Percentiles rank a stretch among this genome's conserved stretches.
phyloP scores from a whole-genome alignment of 2,329 filamentous ascomycete species.

The Scedosporium apiospermum region DNA sequence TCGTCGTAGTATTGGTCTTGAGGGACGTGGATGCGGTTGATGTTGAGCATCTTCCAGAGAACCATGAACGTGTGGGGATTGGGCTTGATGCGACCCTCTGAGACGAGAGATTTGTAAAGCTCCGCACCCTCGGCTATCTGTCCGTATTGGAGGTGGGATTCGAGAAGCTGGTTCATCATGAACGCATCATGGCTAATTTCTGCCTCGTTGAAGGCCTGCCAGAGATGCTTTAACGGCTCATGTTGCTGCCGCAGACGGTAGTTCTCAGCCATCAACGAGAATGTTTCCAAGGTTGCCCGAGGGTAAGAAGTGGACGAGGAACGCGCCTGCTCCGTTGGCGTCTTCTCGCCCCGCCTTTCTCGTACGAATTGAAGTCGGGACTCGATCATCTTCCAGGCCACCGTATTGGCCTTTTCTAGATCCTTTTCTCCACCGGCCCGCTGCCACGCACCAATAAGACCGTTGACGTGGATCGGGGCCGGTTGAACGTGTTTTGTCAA shows the following conservation, averaged over 20 bases:
- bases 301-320: conserved; percentile 26
- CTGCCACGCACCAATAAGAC: conserved; percentile 70
- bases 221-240: conserved; percentile 47
- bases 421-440: conserved; percentile 47
- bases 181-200: conserved; percentile 60
- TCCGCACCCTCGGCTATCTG: conserved; percentile 42
- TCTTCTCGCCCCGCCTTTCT: conserved; percentile 19
- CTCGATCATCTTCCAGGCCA: conserved; percentile 71
- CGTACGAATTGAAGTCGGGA: conserved; percentile 55
- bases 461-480: conserved; percentile 69
- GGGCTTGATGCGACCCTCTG: conserved; percentile 39
- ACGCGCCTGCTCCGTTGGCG: background rate
- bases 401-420: conserved; percentile 51
- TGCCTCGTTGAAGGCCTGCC: conserved; percentile 51
- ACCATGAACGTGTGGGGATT: conserved; percentile 61
- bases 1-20: conserved; percentile 20
- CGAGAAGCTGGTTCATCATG: conserved; percentile 72
- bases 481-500: conserved; percentile 57
- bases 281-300: conserved; percentile 66
- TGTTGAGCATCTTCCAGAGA: conserved; percentile 51
- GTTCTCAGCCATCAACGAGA: conserved; percentile 63
- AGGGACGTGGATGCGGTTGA: conserved; percentile 35
- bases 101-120: conserved; percentile 46
- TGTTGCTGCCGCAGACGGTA: conserved; percentile 56
- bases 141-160: conserved; percentile 52